These are phyloP conservation scores for Wallacemonas sp. DNA, from an alignment of 208 protist species.

Conservation along the genomic window DNA sequence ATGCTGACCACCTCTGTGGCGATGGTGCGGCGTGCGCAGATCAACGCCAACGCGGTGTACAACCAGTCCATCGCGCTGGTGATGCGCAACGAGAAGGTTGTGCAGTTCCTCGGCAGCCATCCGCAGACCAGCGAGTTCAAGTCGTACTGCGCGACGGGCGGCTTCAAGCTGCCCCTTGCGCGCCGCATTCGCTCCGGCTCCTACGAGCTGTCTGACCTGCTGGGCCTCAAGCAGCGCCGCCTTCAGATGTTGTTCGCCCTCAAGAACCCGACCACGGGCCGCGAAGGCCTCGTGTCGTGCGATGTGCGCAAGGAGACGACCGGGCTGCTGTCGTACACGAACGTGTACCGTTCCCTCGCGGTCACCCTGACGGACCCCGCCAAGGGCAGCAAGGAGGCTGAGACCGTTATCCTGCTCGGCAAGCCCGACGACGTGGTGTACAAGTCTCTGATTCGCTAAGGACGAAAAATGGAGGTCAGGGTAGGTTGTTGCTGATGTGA, in stretches of 20 bases:
- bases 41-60: slow-evolving; percentile 87
- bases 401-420: slow-evolving; percentile 85
- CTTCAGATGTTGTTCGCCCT: slow-evolving; percentile 91
- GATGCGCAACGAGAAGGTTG: slow-evolving; percentile 80
- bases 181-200: slow-evolving; percentile 84
- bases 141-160: slow-evolving; percentile 71
- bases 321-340: slow-evolving; percentile 69
- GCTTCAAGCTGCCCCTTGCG: slow-evolving; percentile 81
- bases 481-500: neutral
- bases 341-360: slow-evolving; percentile 79
- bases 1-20: slow-evolving; percentile 58
- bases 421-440: slow-evolving; percentile 85
- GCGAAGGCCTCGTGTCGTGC: slow-evolving; percentile 81
- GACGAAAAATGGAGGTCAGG: neutral
- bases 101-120: slow-evolving; percentile 74
- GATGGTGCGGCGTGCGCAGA: slow-evolving; percentile 59
- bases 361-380: slow-evolving; percentile 67
- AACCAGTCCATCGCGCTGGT: slow-evolving; percentile 90
- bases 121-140: slow-evolving; percentile 87
- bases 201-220: slow-evolving; percentile 82
- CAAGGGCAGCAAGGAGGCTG: slow-evolving; percentile 34
- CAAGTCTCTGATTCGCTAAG: slow-evolving; percentile 51
- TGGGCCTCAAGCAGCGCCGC: slow-evolving; percentile 75
- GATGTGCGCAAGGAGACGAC: slow-evolving; percentile 79
- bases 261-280: slow-evolving; percentile 59